Evolutionary conservation across 2,329 filamentous ascomycete genomes (phyloP), one percentile per base, ranked within the genome.

Genomic region (Sporothrix globosa): DNA sequence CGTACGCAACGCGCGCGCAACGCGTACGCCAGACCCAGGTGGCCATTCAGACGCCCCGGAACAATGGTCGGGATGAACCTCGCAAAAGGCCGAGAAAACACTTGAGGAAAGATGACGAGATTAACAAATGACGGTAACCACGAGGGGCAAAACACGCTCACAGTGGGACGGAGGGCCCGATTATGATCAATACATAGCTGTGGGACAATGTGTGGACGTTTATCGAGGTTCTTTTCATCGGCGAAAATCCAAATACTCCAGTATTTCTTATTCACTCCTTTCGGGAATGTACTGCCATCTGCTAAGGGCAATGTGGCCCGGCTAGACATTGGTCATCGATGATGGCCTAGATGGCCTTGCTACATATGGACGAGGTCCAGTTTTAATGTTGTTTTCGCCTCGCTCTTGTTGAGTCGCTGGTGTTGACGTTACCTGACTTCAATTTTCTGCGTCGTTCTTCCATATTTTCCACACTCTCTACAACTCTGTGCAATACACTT

Each of bases 1-100:
- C 58, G 58, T 63, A 63, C 39, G 58, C 58, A 63, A 63, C 58
- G 39, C 58, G 58, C 39, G 44, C 58, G 58, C 39, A 63, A 63
- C 58, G 39, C 21, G 3, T 6, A 34, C 5, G 34, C 34, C 34
- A 34, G 34, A 1, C 11, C 21, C 39, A 63, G 17, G 21, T 27
- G 58, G 58, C 34, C 4, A 9, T 39, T 34, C 27, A 41, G 56
- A 21, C 56, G 56, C 56, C 56, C 56, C 39, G 17, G 56, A 34
- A 56, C n/a, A 56, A 19, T 34, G 34, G 34, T 44, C 41, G 11
- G 39, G 14, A 13, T 17, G 24, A 30, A 7, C 24, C 24, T 30
- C 24, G 24, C 52, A 30, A 24, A 54, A 17, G 41, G 58, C 41
- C 14, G 41, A 44, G 41, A 44, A 44, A 13, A 13, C 58, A 61